Evolutionary conservation across 2,329 filamentous ascomycete genomes (phyloP).

Genomic region (Peltaster fructicola): DNA sequence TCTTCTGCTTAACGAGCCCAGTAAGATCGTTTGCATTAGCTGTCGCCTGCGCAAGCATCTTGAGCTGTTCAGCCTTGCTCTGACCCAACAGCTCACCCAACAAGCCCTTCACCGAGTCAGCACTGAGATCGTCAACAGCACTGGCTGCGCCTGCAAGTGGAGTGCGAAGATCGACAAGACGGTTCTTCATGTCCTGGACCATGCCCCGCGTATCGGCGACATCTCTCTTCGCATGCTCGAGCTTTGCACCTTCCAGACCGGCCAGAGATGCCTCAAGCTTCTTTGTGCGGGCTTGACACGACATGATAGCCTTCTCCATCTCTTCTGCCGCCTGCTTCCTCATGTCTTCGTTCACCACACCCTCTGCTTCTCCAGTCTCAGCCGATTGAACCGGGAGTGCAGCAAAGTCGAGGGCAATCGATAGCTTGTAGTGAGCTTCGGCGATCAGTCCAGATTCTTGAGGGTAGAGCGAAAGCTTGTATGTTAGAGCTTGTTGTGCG

Average conservation of each 20-base stretch:
- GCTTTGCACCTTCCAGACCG: conserved; percentile 41
- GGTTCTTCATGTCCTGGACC: conserved; percentile 59
- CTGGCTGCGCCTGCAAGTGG: conserved; percentile 26
- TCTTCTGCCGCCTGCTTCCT: conserved; percentile 54
- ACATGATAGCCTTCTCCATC: conserved; percentile 56
- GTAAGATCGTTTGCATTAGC: conserved; percentile 57
- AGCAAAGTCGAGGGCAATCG: conserved; percentile 83
- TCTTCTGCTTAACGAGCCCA: conserved; percentile 56
- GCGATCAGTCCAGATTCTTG: conserved; percentile 72
- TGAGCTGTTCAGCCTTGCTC: conserved; percentile 41
- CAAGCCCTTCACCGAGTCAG: conserved; percentile 38
- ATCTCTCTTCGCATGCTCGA: conserved; percentile 41
- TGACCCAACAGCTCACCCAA: conserved; percentile 44
- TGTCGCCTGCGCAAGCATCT: conserved; percentile 53
- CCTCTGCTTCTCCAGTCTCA: conserved; percentile 24
- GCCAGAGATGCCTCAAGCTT: conserved; percentile 51
- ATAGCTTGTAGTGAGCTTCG: conserved; percentile 92
- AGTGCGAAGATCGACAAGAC: conserved; percentile 52
- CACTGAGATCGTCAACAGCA: conserved; percentile 22
- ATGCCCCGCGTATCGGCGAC: conserved; percentile 64
- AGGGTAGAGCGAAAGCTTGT: conserved; percentile 64
- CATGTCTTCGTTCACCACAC: conserved; percentile 46
- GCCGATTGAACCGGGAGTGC: conserved; percentile 51
- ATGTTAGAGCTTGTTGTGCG: conserved; percentile 54
- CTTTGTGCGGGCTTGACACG: conserved; percentile 52